Base-by-base conservation (phyloP, 768 basidiomycete genomes). In the Ramaria sp. region DNA sequence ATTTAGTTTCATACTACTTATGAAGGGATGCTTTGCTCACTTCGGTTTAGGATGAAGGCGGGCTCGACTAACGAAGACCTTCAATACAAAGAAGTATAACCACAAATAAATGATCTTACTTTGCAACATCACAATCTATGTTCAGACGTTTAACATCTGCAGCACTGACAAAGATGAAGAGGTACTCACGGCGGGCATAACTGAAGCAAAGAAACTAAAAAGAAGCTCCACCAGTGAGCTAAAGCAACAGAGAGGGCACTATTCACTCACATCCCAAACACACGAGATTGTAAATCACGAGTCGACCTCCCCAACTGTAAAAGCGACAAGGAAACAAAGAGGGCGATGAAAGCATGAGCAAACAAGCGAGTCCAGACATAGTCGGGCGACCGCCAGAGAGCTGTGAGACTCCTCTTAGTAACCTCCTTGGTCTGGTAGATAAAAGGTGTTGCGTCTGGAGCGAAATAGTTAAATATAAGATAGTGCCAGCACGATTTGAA, bases 331-430 rank as follows among this genome's bases (percentile, higher is more conserved):
- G 85, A 85, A 57, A 89, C 73, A 64, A 80, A 80, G 12, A 88
- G 69, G 13, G 85, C 80, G 55, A 85, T 78, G 65, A 82, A 81
- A 3, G 76, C 72, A 59, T 86, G 83, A 15, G 85, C 78, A 66
- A 89, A 89, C 24, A 91, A 69, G 18, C 91, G 79, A 50, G 81
- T 88, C 71, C 83, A 92, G 48, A 88, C 80, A 64, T 93, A 94
- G 59, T 90, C 82, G 3, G 89, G 86, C 8, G 83, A 86, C 52
- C 91, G 74, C 85, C 87, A 93, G 12, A 92, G 70, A 1, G 87
- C 81, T 5, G 72, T 61, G 61, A 81, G 81, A 63, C 87, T 85
- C 39, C 90, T 75, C 20, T 70, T 60, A 16, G 81, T 73, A 56
- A 93, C 88, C 13, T 74, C 72, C 58, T 73, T 73, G 58, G 93